Base-by-base conservation (phyloP, 2,329 filamentous ascomycete species). In the Penicillium sp. region DNA sequence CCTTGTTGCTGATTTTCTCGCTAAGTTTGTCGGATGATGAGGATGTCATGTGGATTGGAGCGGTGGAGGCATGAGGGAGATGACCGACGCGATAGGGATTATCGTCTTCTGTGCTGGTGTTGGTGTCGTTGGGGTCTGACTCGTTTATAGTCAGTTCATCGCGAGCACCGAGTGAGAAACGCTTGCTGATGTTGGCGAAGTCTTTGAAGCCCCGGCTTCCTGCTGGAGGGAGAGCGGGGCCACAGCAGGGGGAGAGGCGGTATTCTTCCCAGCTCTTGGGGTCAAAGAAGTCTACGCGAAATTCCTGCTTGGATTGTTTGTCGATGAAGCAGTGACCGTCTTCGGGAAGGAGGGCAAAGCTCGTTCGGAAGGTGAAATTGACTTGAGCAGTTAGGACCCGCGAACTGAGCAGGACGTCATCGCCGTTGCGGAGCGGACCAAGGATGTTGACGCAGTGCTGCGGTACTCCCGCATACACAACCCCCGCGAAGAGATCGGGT, bases 381-480 rank as follows among this genome's bases (percentile, higher is more conserved):
- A 96, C 92, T 66, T 94, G 89, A 0, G 93, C 91, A 0, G 91
- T 64, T 15, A 97, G 80, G 0, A 96, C 87, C 59, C 90, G 89
- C 56, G 91, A 91, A 64, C 92, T 95, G 53, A 96, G 79, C 1
- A 96, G 80, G 0, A 96, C 91, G 16, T 92, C 89, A 66, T 97
- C 92, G n/a, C 92, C 92, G 63, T 95, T 93, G 33, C 92, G 85
- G 12, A 97, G 71, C 0, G 92, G 92, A 0, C 93, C 93, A 4
- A 96, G 80, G 47, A 96, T 94, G 68, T 96, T 96, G 68, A 96
- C 85, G 67, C 91, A 96, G 49, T 88, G 84, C 60, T 93, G 87
- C 0, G 92, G 92, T 1, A 87, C 85, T 8, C 92, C 93, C 1
- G 89, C 91, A 66, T 90, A 97, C 2, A 96, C 70, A 1, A 96